Conservation (phyloP, 2,329 filamentous ascomycete genomes). For the Botrytis aclada region DNA sequence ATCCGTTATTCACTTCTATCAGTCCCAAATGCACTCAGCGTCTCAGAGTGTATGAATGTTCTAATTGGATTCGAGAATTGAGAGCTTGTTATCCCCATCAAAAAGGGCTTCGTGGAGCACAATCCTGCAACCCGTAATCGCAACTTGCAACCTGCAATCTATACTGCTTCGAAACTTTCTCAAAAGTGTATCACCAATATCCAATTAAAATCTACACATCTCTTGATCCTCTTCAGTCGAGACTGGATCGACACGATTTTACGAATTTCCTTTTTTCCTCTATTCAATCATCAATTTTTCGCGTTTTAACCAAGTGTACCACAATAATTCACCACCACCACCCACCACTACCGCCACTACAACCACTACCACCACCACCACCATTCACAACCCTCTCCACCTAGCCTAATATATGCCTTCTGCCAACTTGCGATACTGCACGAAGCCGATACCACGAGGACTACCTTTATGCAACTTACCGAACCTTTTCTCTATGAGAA, state of each 20-base stretch:
- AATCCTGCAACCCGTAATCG: neutral
- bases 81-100: neutral
- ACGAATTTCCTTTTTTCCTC: slow-evolving; percentile 16
- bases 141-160: neutral
- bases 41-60: neutral
- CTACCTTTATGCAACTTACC: slow-evolving; percentile 15
- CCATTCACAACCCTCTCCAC: neutral
- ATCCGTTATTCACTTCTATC: neutral
- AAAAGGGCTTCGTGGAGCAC: neutral
- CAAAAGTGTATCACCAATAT: neutral
- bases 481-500: slow-evolving; percentile 6
- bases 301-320: neutral
- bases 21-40: neutral
- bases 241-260: slow-evolving; percentile 5
- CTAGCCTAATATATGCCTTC: neutral
- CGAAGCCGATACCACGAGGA: slow-evolving; percentile 16
- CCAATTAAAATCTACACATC: neutral
- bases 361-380: neutral
- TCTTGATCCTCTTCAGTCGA: neutral
- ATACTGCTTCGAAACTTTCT: neutral
- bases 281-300: neutral
- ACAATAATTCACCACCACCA: neutral
- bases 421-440: slow-evolving; percentile 18
- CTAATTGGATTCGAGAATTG: neutral
- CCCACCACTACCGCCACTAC: neutral